These are phyloP conservation scores for Colletotrichum sp. DNA, from an alignment of 2,329 filamentous ascomycete species.

Conservation along the genomic window DNA sequence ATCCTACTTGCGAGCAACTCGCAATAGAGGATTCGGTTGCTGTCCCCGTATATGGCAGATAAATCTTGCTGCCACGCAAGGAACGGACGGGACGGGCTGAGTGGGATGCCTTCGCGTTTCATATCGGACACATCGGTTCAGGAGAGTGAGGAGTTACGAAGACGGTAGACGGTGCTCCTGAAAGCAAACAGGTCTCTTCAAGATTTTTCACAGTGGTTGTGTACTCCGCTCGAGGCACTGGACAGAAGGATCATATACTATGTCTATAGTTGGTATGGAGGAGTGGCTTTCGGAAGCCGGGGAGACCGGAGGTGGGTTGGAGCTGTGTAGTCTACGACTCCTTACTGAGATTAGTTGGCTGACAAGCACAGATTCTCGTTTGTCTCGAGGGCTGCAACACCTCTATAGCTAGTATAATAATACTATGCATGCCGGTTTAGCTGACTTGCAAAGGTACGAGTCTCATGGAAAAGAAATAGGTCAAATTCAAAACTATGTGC, in stretches of 20 bases:
- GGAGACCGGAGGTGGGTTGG: not conserved
- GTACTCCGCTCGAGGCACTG: accelerated
- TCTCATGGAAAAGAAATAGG: not conserved
- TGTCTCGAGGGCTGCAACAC: not conserved
- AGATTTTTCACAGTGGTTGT: accelerated
- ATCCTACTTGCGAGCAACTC: not conserved
- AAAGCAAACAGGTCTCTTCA: not conserved
- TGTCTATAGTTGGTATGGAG: accelerated
- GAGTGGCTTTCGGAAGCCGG: not conserved
- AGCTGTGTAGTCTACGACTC: not conserved
- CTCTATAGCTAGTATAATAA: accelerated
- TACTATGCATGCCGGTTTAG: not conserved
- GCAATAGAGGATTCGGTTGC: not conserved
- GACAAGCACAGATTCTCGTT: accelerated
- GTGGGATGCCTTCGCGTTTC: not conserved
- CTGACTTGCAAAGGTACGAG: not conserved
- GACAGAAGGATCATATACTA: not conserved
- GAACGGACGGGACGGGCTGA: not conserved
- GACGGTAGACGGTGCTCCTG: not conserved
- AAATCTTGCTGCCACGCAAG: not conserved
- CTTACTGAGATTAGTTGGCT: accelerated
- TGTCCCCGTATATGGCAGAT: not conserved
- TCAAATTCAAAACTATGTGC: not conserved
- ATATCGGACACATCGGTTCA: not conserved
- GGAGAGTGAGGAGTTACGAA: not conserved